A percentile compares a stretch with the other conserved stretches of the same genome.
phyloP scores from a whole-genome alignment of 179 eudicot genomes.

The Dionaea muscipula region DNA sequence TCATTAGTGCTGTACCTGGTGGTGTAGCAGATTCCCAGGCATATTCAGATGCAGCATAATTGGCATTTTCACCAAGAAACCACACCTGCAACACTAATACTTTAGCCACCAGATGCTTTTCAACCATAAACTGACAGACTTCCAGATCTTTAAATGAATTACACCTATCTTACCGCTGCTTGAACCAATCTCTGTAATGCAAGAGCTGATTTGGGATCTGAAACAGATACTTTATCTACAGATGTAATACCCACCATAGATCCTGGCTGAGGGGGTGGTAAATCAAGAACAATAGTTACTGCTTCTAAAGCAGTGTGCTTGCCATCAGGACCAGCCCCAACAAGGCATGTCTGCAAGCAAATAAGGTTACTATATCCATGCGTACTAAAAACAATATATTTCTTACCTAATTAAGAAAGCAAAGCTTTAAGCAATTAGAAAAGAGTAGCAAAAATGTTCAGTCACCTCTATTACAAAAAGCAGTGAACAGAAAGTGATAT shows the following conservation, averaged over 20 bases:
- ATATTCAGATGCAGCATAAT: constrained; percentile 97
- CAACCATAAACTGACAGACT: neutral
- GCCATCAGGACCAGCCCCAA: constrained; percentile 97
- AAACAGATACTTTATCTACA: constrained; percentile 76
- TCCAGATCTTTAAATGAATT: neutral
- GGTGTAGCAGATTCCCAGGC: constrained; percentile 99
- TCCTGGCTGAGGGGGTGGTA: constrained; percentile 98
- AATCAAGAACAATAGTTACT: constrained; percentile 93
- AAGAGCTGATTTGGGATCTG: constrained; percentile 96
- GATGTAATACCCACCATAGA: constrained; percentile 87
- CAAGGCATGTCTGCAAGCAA: constrained; percentile 76
- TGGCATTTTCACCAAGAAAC: constrained; percentile 98
- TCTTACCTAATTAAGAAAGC: too few relatives aligned
- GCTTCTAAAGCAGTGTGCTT: constrained; percentile 98
- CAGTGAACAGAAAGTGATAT: too few relatives aligned
- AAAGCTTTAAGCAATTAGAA: too few relatives aligned
- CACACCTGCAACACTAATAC: constrained; percentile 48
- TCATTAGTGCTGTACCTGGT: constrained; percentile 98
- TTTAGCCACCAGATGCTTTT: constrained; percentile 1
- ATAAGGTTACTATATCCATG: neutral
- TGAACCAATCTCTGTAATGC: constrained; percentile 94
- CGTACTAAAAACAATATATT: too few relatives aligned
- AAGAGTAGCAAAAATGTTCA: too few relatives aligned
- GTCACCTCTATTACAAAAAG: too few relatives aligned
- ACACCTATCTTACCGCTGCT: constrained; percentile 67